These are phyloP conservation scores for Umbelopsis sp. DNA, from an alignment of 192 early-diverging fungal species.

Conservation along the genomic window DNA sequence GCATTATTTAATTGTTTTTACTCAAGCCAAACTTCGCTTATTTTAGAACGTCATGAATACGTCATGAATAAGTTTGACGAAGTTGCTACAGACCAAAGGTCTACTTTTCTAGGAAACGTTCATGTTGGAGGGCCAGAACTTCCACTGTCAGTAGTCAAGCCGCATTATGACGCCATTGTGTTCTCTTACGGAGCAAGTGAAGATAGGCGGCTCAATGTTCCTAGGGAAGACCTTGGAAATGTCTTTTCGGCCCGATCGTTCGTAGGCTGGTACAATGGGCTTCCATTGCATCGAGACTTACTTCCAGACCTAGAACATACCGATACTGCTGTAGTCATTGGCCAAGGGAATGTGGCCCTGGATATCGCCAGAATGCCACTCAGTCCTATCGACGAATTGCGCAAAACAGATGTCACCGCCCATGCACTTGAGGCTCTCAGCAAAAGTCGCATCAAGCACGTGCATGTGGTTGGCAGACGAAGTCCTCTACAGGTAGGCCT, in stretches of 20 bases:
- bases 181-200: constrained; percentile 85
- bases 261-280: constrained; percentile 96
- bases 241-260: constrained; percentile 80
- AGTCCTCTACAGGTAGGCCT: constrained; percentile 91
- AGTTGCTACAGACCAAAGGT: constrained; percentile 66
- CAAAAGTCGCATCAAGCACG: constrained; percentile 72
- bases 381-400: constrained; percentile 65
- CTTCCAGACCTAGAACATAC: constrained; percentile 59
- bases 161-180: constrained; percentile 74
- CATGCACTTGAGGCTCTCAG: constrained; percentile 67
- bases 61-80: constrained; percentile 86
- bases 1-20: constrained; percentile 57
- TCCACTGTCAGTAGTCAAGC: constrained; percentile 51
- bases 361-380: constrained; percentile 90
- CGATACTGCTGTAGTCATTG: constrained; percentile 83
- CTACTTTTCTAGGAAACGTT: constrained; percentile 84
- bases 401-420: constrained; percentile 84
- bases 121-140: constrained; percentile 57
- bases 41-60: no score
- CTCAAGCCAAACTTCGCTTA: no score
- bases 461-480: constrained; percentile 85
- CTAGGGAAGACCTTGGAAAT: constrained; percentile 65
- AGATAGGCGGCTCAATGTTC: constrained; percentile 70
- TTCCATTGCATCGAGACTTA: constrained; percentile 66
- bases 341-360: constrained; percentile 94